Evolutionary conservation across 1,139 yeast species (phyloP).

Genomic region (Magnusiomyces magnusii): DNA sequence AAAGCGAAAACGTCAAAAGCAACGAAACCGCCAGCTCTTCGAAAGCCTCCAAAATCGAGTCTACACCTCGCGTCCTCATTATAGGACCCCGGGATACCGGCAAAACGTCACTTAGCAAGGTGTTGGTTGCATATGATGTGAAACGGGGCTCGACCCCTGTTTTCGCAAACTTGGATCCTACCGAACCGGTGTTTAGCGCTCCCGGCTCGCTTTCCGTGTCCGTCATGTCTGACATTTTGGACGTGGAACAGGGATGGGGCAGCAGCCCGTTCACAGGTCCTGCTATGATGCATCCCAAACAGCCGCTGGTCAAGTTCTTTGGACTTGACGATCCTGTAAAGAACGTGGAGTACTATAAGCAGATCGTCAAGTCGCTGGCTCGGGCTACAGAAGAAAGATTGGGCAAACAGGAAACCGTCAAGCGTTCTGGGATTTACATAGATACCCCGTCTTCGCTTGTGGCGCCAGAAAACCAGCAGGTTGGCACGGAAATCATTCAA

Average conservation of each 20-base stretch:
- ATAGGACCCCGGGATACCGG: slow-evolving; percentile 72
- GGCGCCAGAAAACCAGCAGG: slow-evolving; percentile 31
- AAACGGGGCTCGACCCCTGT: slow-evolving; percentile 57
- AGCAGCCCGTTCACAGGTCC: slow-evolving; percentile 85
- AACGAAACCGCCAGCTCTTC: background rate
- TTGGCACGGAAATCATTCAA: slow-evolving; percentile 43
- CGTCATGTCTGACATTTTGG: slow-evolving; percentile 71
- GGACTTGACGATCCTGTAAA: slow-evolving; percentile 59
- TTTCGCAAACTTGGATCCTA: slow-evolving; percentile 76
- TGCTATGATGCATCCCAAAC: slow-evolving; percentile 71
- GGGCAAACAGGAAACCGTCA: slow-evolving; percentile 44
- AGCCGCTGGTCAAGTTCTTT: slow-evolving; percentile 73
- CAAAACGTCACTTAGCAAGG: slow-evolving; percentile 66
- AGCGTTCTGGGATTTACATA: slow-evolving; percentile 59
- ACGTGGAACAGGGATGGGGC: slow-evolving; percentile 82
- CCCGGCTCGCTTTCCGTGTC: slow-evolving; percentile 89
- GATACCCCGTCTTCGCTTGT: slow-evolving; percentile 58
- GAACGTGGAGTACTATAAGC: slow-evolving; percentile 55
- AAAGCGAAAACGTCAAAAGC: background rate
- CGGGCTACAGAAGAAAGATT: slow-evolving; percentile 51
- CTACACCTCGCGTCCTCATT: slow-evolving; percentile 57
- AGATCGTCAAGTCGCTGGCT: slow-evolving; percentile 51
- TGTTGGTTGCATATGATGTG: slow-evolving; percentile 65
- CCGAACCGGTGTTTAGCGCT: slow-evolving; percentile 65
- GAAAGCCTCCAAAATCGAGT: slow-evolving; percentile 10